These are phyloP conservation scores for Leishmania tarentolae DNA, from an alignment of 208 protist genomes.

Conservation along the genomic window DNA sequence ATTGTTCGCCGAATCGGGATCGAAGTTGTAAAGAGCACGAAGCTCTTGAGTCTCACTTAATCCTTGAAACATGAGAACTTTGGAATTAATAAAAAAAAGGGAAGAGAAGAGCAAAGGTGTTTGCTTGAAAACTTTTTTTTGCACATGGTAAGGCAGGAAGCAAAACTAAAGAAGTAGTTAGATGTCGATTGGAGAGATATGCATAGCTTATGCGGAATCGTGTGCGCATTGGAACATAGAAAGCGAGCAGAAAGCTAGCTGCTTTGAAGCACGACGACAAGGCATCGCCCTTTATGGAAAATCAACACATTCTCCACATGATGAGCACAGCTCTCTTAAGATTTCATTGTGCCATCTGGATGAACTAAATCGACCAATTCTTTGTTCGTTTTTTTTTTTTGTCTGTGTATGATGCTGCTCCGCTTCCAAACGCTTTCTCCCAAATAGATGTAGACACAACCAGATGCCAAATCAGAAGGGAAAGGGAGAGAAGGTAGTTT, in stretches of 20 bases:
- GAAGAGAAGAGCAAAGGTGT: neutral
- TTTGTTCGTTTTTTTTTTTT: neutral
- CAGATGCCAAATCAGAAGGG: neutral
- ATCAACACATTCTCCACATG: neutral
- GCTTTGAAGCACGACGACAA: neutral
- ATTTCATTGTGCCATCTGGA: no score
- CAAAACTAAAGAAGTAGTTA: neutral
- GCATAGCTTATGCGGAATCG: no score
- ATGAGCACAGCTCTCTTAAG: neutral
- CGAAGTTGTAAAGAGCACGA: constrained; percentile 53
- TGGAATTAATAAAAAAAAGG: neutral
- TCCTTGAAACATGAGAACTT: constrained; percentile 16
- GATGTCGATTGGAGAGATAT: neutral
- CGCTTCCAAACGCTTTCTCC: no score
- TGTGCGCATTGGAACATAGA: neutral
- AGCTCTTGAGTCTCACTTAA: constrained; percentile 34
- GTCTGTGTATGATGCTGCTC: neutral
- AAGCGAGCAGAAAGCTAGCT: neutral
- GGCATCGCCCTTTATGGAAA: neutral
- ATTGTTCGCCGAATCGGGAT: constrained; percentile 19
- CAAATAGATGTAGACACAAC: neutral
- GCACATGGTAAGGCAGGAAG: neutral
- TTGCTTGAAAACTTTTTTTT: neutral
- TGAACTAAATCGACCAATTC: neutral
- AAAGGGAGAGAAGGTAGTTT: neutral